phyloP scores from a whole-genome alignment of 2,329 filamentous ascomycete species.

The Metarhizium robertsii region DNA sequence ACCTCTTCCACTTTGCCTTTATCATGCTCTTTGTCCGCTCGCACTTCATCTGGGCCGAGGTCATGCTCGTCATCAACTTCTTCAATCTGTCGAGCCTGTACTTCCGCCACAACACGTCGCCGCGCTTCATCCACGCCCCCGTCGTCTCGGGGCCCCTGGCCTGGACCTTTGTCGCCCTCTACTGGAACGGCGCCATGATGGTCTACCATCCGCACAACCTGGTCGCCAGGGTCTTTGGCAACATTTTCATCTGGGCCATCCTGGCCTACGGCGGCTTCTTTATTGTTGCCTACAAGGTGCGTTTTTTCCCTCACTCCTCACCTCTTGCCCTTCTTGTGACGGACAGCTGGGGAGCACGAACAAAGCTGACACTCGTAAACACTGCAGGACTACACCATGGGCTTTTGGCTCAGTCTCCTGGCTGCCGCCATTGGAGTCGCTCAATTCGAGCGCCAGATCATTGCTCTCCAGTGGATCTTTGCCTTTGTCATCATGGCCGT shows the following conservation, averaged over 20 bases:
- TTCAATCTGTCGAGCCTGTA: constrained; percentile 71
- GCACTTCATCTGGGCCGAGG: constrained; percentile 65
- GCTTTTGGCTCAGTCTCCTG: constrained; percentile 67
- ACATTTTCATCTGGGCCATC: constrained; percentile 81
- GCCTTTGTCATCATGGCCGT: constrained; percentile 73
- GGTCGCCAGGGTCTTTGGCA: constrained; percentile 70
- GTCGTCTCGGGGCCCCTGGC: constrained; percentile 67
- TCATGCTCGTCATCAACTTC: constrained; percentile 72
- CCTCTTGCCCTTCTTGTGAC: not conserved
- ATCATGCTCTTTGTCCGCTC: constrained; percentile 73
- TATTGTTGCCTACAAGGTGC: constrained; percentile 61
- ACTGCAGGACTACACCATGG: constrained; percentile 60
- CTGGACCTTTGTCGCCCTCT: constrained; percentile 79
- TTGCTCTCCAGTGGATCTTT: constrained; percentile 89
- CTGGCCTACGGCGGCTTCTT: constrained; percentile 70
- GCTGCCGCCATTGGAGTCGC: constrained; percentile 66
- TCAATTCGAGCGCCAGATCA: constrained; percentile 62
- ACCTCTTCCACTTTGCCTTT: constrained; percentile 73
- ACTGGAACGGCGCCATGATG: constrained; percentile 82
- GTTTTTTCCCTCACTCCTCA: constrained; percentile 9
- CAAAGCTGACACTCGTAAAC: not conserved
- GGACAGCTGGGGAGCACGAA: not conserved
- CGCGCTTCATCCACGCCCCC: constrained; percentile 66
- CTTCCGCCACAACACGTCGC: constrained; percentile 66
- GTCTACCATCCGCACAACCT: constrained; percentile 58